Conservation (phyloP, 441 rosid genomes). For the Populus hybrid region DNA sequence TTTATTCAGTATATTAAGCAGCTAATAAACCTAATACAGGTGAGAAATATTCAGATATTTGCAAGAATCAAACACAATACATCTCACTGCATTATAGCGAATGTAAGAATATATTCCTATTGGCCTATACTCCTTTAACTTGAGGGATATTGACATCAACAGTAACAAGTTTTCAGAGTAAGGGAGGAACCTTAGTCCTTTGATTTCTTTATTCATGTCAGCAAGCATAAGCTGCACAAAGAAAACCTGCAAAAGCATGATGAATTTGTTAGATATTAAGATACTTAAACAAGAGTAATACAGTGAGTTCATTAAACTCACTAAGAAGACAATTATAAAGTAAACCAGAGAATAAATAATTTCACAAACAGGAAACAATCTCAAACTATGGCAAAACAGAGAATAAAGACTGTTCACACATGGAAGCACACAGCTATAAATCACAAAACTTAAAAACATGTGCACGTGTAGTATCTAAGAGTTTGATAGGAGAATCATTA, state of each 20-base stretch:
- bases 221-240: conserved; percentile 93
- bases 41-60: not conserved
- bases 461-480: conserved; percentile 16
- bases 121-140: not conserved
- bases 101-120: not conserved
- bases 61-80: conserved; percentile 2
- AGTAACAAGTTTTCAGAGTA: conserved; percentile 13
- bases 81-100: not conserved
- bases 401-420: not conserved
- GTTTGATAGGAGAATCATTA: conserved; percentile 31
- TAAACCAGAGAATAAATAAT: not conserved
- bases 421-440: conserved; percentile 7
- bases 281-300: not conserved
- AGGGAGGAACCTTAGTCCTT: conserved; percentile 76
- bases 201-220: conserved; percentile 93
- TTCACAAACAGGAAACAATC: not conserved
- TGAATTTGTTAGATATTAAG: conserved; percentile 10
- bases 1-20: not conserved
- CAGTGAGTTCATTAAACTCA: conserved; percentile 2
- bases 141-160: not conserved
- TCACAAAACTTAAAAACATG: conserved; percentile 14
- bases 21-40: not conserved
- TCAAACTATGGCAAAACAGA: not conserved
- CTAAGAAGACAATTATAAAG: conserved; percentile 1
- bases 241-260: conserved; percentile 71